phyloP scores from a whole-genome alignment of 768 basidiomycete genomes.

The Xerocomellus dryophilus region DNA sequence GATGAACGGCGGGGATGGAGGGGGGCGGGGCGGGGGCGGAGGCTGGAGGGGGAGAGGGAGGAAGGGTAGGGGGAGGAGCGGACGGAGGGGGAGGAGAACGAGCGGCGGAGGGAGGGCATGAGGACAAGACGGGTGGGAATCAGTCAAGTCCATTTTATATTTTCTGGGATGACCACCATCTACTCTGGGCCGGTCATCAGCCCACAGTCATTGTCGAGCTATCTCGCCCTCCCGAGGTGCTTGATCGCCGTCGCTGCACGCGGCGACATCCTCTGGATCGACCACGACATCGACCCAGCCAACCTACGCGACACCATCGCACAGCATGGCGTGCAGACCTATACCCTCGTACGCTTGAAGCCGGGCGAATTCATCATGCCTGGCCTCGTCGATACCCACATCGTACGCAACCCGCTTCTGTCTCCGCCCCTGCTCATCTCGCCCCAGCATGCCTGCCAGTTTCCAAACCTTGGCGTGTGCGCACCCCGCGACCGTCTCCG shows the following conservation, averaged over 20 bases:
- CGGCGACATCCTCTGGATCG: conserved; percentile 71
- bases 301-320: conserved; percentile 49
- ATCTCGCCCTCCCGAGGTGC: conserved; percentile 47
- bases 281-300: conserved; percentile 49
- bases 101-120: conserved; percentile 78
- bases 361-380: conserved; percentile 75
- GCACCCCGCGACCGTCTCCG: not conserved
- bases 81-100: conserved; percentile 65
- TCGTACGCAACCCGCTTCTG: conserved; percentile 45
- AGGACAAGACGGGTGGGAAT: conserved; percentile 32
- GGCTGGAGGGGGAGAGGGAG: conserved; percentile 37
- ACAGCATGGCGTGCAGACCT: conserved; percentile 42
- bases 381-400: conserved; percentile 90
- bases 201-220: conserved; percentile 43
- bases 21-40: conserved; percentile 38
- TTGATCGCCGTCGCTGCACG: conserved; percentile 49
- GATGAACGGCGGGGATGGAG: conserved; percentile 55
- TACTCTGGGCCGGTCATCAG: conserved; percentile 61
- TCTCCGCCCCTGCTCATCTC: not conserved
- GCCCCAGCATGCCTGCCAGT: conserved; percentile 39
- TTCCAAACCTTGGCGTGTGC: conserved; percentile 41
- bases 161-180: conserved; percentile 36
- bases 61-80: conserved; percentile 65
- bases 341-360: conserved; percentile 38
- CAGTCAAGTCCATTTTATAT: conserved; percentile 43